Percentiles rank a stretch among this genome's conserved stretches.
These are phyloP conservation scores for Trametes meyenii DNA, from an alignment of 768 basidiomycete genomes.

Conservation along the genomic window DNA sequence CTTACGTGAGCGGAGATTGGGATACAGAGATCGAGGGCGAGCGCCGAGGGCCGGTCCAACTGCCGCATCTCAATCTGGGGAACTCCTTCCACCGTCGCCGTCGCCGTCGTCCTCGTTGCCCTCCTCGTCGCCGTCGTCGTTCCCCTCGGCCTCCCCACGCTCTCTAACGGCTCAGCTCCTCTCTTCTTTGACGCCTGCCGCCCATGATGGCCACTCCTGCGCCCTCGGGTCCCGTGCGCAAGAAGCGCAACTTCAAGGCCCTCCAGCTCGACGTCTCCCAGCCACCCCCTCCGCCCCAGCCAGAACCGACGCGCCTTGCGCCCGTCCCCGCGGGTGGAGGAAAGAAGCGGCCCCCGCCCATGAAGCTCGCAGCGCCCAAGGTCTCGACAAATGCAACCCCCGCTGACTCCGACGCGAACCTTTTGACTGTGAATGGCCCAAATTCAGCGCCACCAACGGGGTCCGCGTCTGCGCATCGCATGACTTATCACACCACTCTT, in stretches of 20 bases:
- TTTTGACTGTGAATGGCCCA: conserved; percentile 52
- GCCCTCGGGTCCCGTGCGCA: conserved; percentile 58
- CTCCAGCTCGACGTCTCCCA: conserved; percentile 69
- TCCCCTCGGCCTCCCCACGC: neutral
- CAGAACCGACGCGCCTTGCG: conserved; percentile 40
- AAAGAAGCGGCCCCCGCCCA: conserved; percentile 82
- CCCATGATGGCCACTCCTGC: conserved; percentile 19
- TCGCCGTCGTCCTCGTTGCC: conserved; percentile 9
- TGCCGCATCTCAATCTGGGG: conserved; percentile 15
- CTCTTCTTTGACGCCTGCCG: neutral
- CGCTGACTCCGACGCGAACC: conserved; percentile 43
- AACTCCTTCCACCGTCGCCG: conserved; percentile 13
- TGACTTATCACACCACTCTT: conserved; percentile 78
- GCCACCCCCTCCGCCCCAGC: conserved; percentile 42
- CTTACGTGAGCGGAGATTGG: conserved; percentile 10
- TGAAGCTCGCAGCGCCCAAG: conserved; percentile 77
- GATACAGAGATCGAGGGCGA: conserved; percentile 1
- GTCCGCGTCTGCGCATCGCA: conserved; percentile 57
- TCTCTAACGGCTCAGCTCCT: neutral
- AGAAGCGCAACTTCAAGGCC: conserved; percentile 91
- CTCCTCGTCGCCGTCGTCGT: conserved; percentile 8
- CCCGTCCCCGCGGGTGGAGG: conserved; percentile 42
- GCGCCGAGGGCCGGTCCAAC: conserved; percentile 10
- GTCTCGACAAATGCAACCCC: conserved; percentile 38
- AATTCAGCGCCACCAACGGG: conserved; percentile 56